phyloP scores from a whole-genome alignment of 352 stramenopile species.

The Paralagenidium karlingii region DNA sequence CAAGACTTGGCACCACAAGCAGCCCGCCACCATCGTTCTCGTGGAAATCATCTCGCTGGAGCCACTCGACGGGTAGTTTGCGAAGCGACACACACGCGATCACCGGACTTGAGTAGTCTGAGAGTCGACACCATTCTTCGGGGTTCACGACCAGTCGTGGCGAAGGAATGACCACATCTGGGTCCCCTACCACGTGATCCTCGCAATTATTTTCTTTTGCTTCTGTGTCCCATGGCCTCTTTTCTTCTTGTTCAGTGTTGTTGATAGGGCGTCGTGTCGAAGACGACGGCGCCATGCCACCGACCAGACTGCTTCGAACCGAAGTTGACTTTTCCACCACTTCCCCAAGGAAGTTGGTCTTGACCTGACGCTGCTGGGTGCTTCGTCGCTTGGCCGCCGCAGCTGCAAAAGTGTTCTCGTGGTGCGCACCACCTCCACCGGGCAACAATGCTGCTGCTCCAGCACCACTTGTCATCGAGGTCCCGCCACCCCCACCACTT shows the following conservation, averaged over 20 bases:
- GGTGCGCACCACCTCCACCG: constrained; percentile 5
- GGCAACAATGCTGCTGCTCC: neutral
- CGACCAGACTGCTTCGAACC: too few relatives aligned
- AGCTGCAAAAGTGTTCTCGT: constrained; percentile 2
- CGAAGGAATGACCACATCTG: constrained; percentile 7
- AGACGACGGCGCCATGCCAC: too few relatives aligned
- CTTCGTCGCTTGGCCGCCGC: constrained; percentile 30
- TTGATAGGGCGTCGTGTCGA: too few relatives aligned
- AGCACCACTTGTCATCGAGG: too few relatives aligned
- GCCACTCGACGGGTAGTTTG: constrained; percentile 51
- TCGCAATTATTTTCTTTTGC: neutral
- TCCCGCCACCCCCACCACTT: too few relatives aligned
- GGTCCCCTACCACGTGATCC: neutral
- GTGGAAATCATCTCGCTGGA: constrained; percentile 15
- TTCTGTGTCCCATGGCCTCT: neutral
- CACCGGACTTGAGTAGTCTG: constrained; percentile 34
- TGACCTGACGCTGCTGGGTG: too few relatives aligned
- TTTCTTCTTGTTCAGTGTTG: too few relatives aligned
- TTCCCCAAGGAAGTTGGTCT: constrained; percentile 64
- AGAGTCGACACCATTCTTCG: constrained; percentile 60
- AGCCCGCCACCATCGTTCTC: constrained; percentile 23
- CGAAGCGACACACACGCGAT: constrained; percentile 47
- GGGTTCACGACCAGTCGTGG: constrained; percentile 61
- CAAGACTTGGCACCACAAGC: constrained; percentile 63
- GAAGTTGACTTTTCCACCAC: constrained; percentile 32